phyloP scores from a whole-genome alignment of 148 eudicot genomes.

The Silene conica region DNA sequence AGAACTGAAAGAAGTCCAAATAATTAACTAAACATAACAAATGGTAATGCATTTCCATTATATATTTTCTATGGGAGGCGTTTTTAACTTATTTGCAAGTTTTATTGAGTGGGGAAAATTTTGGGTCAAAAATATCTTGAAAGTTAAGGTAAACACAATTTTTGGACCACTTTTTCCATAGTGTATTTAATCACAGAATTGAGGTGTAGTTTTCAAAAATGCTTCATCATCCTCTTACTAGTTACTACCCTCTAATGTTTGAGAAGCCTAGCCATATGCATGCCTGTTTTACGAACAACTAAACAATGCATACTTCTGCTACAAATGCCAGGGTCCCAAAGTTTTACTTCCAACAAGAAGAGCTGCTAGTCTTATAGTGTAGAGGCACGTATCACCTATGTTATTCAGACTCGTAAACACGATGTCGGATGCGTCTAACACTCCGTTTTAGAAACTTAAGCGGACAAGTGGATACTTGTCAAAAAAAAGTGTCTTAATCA shows the following conservation, averaged over 20 bases:
- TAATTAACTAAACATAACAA: too few species aligned
- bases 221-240: neutral
- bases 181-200: neutral
- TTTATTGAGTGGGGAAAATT: neutral
- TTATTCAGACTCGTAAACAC: too few species aligned
- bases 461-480: too few species aligned
- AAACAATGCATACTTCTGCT: neutral
- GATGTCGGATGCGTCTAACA: too few species aligned
- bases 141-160: too few species aligned
- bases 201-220: neutral
- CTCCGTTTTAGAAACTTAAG: too few species aligned
- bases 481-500: too few species aligned
- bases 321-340: neutral
- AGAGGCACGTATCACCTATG: neutral
- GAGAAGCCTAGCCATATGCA: neutral
- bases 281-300: neutral
- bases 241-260: neutral
- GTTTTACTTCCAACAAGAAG: neutral
- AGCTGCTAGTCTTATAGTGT: neutral
- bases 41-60: too few species aligned
- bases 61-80: neutral
- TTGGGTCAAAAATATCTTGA: neutral
- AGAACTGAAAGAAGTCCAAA: neutral
- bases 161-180: neutral
- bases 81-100: neutral